phyloP scores from a whole-genome alignment of 331 rosid genomes.

The Prunus yedoensis region DNA sequence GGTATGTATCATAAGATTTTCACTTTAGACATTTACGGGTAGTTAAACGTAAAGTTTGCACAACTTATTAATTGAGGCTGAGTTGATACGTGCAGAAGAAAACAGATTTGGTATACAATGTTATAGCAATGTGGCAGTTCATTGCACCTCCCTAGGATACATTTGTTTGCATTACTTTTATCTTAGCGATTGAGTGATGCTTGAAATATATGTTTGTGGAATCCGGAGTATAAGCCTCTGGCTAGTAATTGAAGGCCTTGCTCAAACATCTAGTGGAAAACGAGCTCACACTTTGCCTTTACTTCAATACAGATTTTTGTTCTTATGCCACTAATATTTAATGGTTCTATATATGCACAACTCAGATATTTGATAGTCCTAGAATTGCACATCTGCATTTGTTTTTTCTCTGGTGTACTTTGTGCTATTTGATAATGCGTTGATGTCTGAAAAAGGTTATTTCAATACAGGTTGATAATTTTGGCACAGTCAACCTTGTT shows the following conservation, averaged over 20 bases:
- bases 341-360: neutral
- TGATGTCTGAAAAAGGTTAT: constrained; percentile 19
- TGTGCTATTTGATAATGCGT: neutral
- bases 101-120: neutral
- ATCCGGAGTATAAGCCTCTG: neutral
- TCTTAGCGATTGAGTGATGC: neutral
- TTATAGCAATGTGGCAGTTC: neutral
- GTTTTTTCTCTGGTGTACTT: neutral
- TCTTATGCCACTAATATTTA: neutral
- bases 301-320: neutral
- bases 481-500: constrained; percentile 87
- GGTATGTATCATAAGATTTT: neutral
- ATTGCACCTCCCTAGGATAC: neutral
- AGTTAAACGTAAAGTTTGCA: neutral
- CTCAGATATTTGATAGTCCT: neutral
- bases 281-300: neutral
- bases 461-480: constrained; percentile 77
- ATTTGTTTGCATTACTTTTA: neutral
- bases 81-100: neutral
- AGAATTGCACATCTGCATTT: neutral
- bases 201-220: neutral
- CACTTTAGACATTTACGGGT: neutral
- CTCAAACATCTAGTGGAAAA: neutral
- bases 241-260: neutral
- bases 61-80: neutral